phyloP scores from a whole-genome alignment of 768 basidiomycete species.

The Paxillus involutus region DNA sequence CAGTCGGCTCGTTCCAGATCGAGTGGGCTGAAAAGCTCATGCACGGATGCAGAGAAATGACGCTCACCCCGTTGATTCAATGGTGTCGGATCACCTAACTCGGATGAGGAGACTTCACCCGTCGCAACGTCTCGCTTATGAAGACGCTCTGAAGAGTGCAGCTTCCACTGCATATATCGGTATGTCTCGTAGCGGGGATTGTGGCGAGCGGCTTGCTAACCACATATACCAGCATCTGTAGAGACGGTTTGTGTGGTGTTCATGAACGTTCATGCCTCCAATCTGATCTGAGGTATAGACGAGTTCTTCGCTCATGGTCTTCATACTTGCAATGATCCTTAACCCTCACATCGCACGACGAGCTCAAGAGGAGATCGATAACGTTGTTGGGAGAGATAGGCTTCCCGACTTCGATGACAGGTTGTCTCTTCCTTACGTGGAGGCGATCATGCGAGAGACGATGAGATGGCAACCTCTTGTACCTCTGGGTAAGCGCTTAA shows the following conservation, averaged over 20 bases:
- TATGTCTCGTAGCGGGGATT: background rate
- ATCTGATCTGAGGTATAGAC: background rate
- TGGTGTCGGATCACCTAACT: constrained; percentile 4
- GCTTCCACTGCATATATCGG: constrained; percentile 2
- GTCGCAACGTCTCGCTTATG: background rate
- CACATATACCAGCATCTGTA: background rate
- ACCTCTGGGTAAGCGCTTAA: background rate
- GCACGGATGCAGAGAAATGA: background rate
- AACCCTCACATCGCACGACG: background rate
- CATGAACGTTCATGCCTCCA: background rate
- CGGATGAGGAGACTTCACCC: background rate
- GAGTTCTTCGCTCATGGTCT: background rate
- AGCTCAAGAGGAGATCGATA: background rate
- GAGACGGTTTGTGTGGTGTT: background rate
- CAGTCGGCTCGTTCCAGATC: no score
- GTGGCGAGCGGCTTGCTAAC: no score
- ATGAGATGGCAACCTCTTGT: background rate
- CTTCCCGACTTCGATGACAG: background rate
- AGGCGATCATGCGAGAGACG: constrained; percentile 6
- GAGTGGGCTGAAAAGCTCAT: background rate
- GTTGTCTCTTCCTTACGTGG: background rate
- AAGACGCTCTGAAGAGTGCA: constrained; percentile 1
- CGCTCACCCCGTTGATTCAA: background rate
- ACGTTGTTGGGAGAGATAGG: background rate
- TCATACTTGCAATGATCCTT: constrained; percentile 2